These are phyloP conservation scores for Torulaspora maleeae DNA, from an alignment of 805 yeast genomes.

Conservation along the genomic window DNA sequence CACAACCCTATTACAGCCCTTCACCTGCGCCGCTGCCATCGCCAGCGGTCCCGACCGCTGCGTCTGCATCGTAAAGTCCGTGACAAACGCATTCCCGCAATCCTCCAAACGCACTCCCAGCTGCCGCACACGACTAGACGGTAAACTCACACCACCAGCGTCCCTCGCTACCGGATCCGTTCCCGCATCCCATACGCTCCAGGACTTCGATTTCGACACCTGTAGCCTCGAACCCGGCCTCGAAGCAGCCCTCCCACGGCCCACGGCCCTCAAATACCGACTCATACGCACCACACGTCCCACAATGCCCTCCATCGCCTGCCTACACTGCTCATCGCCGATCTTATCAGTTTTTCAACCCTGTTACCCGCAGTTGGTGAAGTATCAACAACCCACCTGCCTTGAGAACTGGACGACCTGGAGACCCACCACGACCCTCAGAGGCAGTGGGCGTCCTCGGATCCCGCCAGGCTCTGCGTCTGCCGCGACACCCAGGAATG, in stretches of 20 bases:
- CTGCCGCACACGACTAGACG: background rate
- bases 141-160: background rate
- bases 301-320: background rate
- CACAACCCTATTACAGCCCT: conserved; percentile 11
- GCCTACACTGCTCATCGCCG: background rate
- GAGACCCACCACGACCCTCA: no score
- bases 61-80: background rate
- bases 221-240: background rate
- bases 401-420: no score
- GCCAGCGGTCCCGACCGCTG: conserved; percentile 1
- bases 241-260: background rate
- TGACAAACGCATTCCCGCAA: conserved; percentile 4
- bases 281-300: background rate
- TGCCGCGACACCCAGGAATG: no score
- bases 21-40: conserved; percentile 5
- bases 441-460: no score
- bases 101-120: background rate
- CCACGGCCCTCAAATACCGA: conserved; percentile 1
- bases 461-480: no score
- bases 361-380: conserved; percentile 1
- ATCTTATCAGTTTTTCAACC: background rate
- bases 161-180: background rate
- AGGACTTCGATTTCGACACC: background rate
- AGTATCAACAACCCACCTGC: background rate
- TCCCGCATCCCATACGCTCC: background rate